Conservation (phyloP, 2,329 filamentous ascomycete genomes). For the Microcyclosporella mali region DNA sequence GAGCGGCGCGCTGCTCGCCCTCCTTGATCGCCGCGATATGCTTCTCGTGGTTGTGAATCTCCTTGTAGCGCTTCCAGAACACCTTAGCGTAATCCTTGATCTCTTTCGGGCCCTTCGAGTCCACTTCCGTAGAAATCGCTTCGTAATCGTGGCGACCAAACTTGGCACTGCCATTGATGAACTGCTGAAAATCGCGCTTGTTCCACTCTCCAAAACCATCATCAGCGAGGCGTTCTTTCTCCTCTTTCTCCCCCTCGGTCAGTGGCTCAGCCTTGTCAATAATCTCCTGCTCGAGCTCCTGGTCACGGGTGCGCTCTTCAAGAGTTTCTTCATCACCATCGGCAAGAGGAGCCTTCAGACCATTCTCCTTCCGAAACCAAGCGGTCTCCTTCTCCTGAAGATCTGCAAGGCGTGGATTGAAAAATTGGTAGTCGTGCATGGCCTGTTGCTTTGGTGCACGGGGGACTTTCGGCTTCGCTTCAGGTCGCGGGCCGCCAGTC, state of each 20-base stretch:
- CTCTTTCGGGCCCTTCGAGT: conserved; percentile 79
- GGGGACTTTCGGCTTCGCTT: conserved; percentile 91
- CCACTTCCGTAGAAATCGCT: conserved; percentile 79
- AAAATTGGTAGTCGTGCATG: conserved; percentile 97
- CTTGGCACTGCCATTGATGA: conserved; percentile 89
- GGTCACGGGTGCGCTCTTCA: conserved; percentile 78
- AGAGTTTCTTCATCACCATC: conserved; percentile 85
- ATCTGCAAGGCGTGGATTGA: conserved; percentile 73
- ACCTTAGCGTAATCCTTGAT: conserved; percentile 88
- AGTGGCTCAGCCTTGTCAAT: conserved; percentile 87
- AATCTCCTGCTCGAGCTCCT: conserved; percentile 78
- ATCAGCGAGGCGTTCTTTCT: conserved; percentile 74
- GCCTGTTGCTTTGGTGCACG: conserved; percentile 86
- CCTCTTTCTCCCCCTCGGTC: conserved; percentile 80
- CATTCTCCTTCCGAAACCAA: conserved; percentile 91
- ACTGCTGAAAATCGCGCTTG: conserved; percentile 94
- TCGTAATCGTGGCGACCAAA: conserved; percentile 83
- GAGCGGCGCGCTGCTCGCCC: conserved; percentile 82
- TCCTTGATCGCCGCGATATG: conserved; percentile 85
- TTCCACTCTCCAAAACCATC: conserved; percentile 95
- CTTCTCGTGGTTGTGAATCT: conserved; percentile 84
- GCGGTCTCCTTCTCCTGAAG: conserved; percentile 95
- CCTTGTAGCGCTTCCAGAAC: conserved; percentile 92
- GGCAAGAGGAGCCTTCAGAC: conserved; percentile 83
- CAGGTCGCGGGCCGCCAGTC: conserved; percentile 69